Conservation (phyloP, 164 flowering plant species). For the Vitis rotundifolia region DNA sequence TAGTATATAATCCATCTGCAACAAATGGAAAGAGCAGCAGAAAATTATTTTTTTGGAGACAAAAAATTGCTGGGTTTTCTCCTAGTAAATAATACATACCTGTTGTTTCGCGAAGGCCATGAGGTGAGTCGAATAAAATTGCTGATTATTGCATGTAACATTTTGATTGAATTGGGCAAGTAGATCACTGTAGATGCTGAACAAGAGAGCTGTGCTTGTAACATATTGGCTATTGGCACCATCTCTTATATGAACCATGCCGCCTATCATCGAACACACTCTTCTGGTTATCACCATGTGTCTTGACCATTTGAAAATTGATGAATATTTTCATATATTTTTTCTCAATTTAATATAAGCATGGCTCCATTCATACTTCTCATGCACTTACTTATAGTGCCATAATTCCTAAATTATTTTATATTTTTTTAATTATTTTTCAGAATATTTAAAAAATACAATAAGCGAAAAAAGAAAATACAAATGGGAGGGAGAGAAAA, state of each 20-base stretch:
- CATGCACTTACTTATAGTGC: background rate
- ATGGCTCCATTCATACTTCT: too few species aligned
- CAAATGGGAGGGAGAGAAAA: slow-evolving; percentile 6
- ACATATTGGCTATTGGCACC: slow-evolving; percentile 93
- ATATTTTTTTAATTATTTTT: too few species aligned
- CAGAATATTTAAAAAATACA: too few species aligned
- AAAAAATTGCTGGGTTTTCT: slow-evolving; percentile 39
- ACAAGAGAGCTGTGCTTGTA: slow-evolving; percentile 61
- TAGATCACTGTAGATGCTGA: slow-evolving; percentile 62
- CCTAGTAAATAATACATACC: slow-evolving; percentile 81
- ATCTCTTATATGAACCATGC: slow-evolving; percentile 70
- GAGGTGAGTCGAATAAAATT: slow-evolving; percentile 48
- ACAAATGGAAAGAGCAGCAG: background rate
- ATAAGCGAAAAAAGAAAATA: background rate
- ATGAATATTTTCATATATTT: too few species aligned
- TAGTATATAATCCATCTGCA: slow-evolving; percentile 84
- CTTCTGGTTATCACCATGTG: too few species aligned
- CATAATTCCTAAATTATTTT: too few species aligned
- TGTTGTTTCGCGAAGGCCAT: slow-evolving; percentile 70
- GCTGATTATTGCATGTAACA: slow-evolving; percentile 52
- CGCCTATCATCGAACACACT: slow-evolving; percentile 52
- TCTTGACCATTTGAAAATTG: too few species aligned
- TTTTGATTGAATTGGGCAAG: slow-evolving; percentile 49
- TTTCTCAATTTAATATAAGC: too few species aligned
- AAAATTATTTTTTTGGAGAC: too few species aligned